Evolutionary conservation across 2,329 filamentous ascomycete genomes (phyloP).

Genomic region (Arthrocladium fulminans): DNA sequence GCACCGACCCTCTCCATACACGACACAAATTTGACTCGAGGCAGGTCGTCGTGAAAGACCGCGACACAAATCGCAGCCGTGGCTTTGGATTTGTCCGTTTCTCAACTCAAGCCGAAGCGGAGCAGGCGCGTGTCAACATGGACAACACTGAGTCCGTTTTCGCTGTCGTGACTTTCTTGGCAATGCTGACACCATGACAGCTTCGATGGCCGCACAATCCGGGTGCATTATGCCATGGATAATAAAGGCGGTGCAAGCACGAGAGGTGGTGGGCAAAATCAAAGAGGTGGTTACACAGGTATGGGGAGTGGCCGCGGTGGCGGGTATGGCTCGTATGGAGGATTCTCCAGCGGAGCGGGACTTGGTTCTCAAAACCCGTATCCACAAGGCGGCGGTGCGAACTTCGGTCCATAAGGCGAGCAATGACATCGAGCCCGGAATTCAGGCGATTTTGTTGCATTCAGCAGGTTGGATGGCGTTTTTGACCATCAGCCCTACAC

Average conservation of each 20-base stretch:
- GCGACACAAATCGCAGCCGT: slow-evolving; percentile 90
- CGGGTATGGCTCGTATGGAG: slow-evolving; percentile 18
- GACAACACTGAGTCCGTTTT: slow-evolving; percentile 59
- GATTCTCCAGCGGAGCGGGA: neutral
- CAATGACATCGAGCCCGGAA: neutral
- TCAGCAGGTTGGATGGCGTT: neutral
- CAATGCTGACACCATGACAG: slow-evolving; percentile 38
- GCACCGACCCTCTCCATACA: slow-evolving; percentile 12
- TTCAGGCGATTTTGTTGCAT: neutral
- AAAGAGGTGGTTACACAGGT: slow-evolving; percentile 15
- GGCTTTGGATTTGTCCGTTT: slow-evolving; percentile 97
- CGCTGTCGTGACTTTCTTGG: neutral
- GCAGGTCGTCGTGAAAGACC: slow-evolving; percentile 94
- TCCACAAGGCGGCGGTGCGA: neutral
- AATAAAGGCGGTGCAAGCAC: slow-evolving; percentile 54
- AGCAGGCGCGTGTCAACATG: slow-evolving; percentile 35
- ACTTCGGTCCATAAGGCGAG: slow-evolving; percentile 5
- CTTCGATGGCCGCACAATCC: slow-evolving; percentile 88
- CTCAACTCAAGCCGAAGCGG: slow-evolving; percentile 38
- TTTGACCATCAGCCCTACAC: slow-evolving; percentile 6
- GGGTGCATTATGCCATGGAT: slow-evolving; percentile 91
- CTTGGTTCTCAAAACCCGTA: neutral
- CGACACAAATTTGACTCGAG: slow-evolving; percentile 11
- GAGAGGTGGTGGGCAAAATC: slow-evolving; percentile 27
- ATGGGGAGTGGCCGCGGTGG: slow-evolving; percentile 29